A percentile compares a stretch with the other conserved stretches of the same genome.
Conservation (phyloP, 306 rosid species). For the Ochetophila trinervis region DNA sequence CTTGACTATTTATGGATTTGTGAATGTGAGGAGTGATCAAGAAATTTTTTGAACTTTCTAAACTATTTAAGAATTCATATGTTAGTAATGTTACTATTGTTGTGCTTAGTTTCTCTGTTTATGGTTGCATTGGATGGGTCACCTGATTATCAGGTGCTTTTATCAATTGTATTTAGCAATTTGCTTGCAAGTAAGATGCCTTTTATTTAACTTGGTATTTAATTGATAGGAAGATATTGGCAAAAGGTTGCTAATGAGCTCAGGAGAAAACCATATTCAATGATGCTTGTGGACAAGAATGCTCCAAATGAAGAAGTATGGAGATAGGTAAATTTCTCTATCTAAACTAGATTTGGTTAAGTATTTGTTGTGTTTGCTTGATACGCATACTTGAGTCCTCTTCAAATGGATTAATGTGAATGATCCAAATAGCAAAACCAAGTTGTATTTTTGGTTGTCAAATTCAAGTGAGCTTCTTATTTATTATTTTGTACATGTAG, state of each 20-base stretch:
- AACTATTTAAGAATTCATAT: background rate
- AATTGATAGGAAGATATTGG: constrained; percentile 74
- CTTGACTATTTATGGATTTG: too few relatives aligned
- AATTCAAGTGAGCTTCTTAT: too few relatives aligned
- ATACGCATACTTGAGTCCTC: too few relatives aligned
- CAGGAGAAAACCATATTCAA: constrained; percentile 75
- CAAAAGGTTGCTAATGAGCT: constrained; percentile 74
- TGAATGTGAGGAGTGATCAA: too few relatives aligned
- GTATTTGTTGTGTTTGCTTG: too few relatives aligned
- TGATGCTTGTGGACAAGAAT: constrained; percentile 97
- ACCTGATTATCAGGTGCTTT: constrained; percentile 8
- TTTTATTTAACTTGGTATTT: constrained; percentile 13
- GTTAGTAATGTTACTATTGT: too few relatives aligned
- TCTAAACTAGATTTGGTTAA: constrained; percentile 12
- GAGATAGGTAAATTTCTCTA: constrained; percentile 59
- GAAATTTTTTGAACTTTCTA: background rate
- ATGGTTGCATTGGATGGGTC: background rate
- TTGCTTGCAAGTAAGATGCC: constrained; percentile 14
- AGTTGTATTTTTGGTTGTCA: too few relatives aligned
- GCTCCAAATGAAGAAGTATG: constrained; percentile 99
- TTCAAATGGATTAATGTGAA: too few relatives aligned
- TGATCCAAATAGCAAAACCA: too few relatives aligned
- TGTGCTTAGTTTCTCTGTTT: background rate
- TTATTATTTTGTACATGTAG: too few relatives aligned
- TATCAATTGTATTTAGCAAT: constrained; percentile 18